phyloP scores from a whole-genome alignment of 164 flowering plant genomes.

The Stephania japonica region DNA sequence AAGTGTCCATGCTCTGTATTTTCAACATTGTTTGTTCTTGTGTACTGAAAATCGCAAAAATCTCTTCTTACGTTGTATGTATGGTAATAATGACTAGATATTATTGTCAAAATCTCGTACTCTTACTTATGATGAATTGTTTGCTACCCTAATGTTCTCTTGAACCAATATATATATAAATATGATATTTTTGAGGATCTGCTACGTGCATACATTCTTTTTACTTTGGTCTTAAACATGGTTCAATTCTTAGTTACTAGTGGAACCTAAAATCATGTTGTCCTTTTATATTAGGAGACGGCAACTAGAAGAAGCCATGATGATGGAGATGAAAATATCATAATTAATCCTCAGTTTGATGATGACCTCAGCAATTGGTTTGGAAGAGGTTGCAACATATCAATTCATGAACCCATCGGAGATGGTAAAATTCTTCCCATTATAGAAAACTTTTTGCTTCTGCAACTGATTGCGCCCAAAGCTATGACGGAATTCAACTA shows the following conservation, averaged over 20 bases:
- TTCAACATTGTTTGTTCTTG: too few species aligned
- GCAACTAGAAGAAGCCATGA: slow-evolving; percentile 5
- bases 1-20: too few species aligned
- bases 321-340: slow-evolving; percentile 58
- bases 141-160: too few species aligned
- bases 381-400: slow-evolving; percentile 77
- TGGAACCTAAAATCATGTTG: neutral
- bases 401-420: slow-evolving; percentile 61
- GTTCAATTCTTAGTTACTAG: neutral
- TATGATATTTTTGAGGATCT: too few species aligned
- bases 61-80: too few species aligned
- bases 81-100: too few species aligned
- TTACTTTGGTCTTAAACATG: neutral
- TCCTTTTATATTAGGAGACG: slow-evolving; percentile 12
- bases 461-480: slow-evolving; percentile 68
- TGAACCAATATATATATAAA: too few species aligned
- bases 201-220: too few species aligned
- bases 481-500: slow-evolving; percentile 92
- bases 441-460: slow-evolving; percentile 74
- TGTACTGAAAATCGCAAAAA: too few species aligned
- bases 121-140: too few species aligned
- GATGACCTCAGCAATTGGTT: slow-evolving; percentile 84
- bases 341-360: slow-evolving; percentile 68
- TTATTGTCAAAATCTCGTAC: too few species aligned
- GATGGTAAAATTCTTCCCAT: slow-evolving; percentile 72